These are phyloP conservation scores for Tolypocladium pustulatum DNA, from an alignment of 2,329 filamentous ascomycete genomes.

Conservation along the genomic window DNA sequence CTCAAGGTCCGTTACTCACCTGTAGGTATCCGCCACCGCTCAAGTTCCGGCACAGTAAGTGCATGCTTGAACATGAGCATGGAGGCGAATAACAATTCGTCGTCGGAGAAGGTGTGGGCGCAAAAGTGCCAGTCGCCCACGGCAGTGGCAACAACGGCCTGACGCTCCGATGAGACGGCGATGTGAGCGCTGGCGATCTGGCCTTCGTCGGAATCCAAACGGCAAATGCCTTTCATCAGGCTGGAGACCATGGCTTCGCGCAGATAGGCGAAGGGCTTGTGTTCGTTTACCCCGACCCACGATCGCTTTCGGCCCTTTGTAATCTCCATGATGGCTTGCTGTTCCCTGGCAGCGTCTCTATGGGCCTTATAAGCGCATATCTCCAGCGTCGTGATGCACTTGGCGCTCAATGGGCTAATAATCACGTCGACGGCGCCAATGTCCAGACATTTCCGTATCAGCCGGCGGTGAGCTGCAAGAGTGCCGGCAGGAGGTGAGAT, in stretches of 20 bases:
- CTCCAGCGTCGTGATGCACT: constrained; percentile 64
- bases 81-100: constrained; percentile 81
- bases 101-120: constrained; percentile 80
- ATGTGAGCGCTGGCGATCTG: constrained; percentile 55
- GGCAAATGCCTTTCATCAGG: constrained; percentile 83
- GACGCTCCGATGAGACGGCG: constrained; percentile 54
- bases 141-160: constrained; percentile 53
- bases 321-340: constrained; percentile 59
- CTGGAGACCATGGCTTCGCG: constrained; percentile 89
- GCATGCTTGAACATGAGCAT: constrained; percentile 85
- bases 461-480: constrained; percentile 21
- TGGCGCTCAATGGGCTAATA: constrained; percentile 63
- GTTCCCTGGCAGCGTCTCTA: constrained; percentile 64
- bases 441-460: constrained; percentile 67
- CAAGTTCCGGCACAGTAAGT: constrained; percentile 68
- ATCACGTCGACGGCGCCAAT: constrained; percentile 81
- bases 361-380: constrained; percentile 77
- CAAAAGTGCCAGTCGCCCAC: constrained; percentile 80
- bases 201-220: constrained; percentile 52
- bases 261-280: constrained; percentile 80
- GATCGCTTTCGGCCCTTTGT: constrained; percentile 74
- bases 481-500: constrained; percentile 12
- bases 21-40: constrained; percentile 67
- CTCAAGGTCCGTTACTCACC: constrained; percentile 40
- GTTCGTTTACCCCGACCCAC: constrained; percentile 80